Base-by-base conservation (phyloP, 192 early-diverging fungal genomes). In the Coemansia sp. region DNA sequence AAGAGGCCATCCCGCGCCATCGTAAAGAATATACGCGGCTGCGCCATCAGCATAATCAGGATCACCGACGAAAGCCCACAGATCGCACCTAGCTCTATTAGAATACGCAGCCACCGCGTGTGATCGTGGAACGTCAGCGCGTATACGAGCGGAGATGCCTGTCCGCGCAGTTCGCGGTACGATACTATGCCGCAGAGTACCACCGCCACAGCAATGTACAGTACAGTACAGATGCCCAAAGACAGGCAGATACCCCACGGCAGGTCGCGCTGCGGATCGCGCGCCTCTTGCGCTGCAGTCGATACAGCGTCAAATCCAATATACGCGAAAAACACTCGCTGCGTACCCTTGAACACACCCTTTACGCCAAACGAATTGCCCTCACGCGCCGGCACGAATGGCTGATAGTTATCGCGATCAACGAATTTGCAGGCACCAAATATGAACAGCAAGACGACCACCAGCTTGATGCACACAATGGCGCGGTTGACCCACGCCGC, bases 291-390 rank as follows among this genome's bases (percentile, higher is more conserved):
- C 9, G 95, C 89, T 7, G 90, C 89, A 1, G 95, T 97, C 0
- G 93, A 89, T 14, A 95, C 90, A 1, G 90, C 86, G 75, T 97
- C 95, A 76, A 95, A 95, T 8, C 95, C 94, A 74, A 95, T 91
- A 68, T 94, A 95, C 15, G 90, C 76, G 41, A 87, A 88, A 69
- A 95, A 95, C 12, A 95, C 93, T 1, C 85, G 77, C 32, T 89
- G 85, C 7, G 95, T 86, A 15, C 85, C 92, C 60, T 87, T 86
- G 53, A 93, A 88, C 17, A 94, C 63, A 37, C 94, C 93, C 25
- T 79, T 63, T 7, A 80, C 82, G 32, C 92, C 94, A 82, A 85
- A 95, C 35, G 83, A 61, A 43, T 76, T 81, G 29, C 79, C 85
- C 47, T 76, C 68, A 39, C 89, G 87, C 43, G 65, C 83, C 27